phyloP scores from a whole-genome alignment of 2,329 filamentous ascomycete genomes.

The Fusarium sp. region DNA sequence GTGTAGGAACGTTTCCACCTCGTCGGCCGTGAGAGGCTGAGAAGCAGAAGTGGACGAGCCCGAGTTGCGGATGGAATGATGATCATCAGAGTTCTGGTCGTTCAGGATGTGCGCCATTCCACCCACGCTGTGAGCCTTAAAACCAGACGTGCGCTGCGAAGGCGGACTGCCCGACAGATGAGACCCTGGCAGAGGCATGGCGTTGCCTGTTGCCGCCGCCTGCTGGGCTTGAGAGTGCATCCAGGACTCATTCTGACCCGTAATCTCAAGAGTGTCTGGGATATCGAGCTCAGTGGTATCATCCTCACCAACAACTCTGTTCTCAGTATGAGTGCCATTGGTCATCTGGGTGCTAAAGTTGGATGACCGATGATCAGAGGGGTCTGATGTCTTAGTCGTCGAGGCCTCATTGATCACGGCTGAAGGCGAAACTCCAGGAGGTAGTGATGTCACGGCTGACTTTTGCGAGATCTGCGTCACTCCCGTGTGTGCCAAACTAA shows the following conservation, averaged over 20 bases:
- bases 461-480: constrained; percentile 72
- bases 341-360: constrained; percentile 77
- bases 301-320: constrained; percentile 46
- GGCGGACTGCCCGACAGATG: constrained; percentile 49
- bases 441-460: constrained; percentile 68
- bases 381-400: constrained; percentile 88
- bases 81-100: constrained; percentile 51
- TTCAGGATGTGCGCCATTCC: constrained; percentile 53
- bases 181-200: constrained; percentile 39
- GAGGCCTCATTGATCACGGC: constrained; percentile 84
- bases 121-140: constrained; percentile 44
- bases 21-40: constrained; percentile 59
- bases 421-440: constrained; percentile 67
- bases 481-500: constrained; percentile 53
- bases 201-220: constrained; percentile 57
- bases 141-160: constrained; percentile 47
- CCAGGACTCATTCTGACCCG: constrained; percentile 65
- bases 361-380: constrained; percentile 71
- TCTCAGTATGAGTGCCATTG: constrained; percentile 69
- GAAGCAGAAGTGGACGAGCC: constrained; percentile 56
- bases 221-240: constrained; percentile 67
- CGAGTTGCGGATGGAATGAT: constrained; percentile 43
- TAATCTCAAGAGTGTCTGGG: constrained; percentile 64
- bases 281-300: constrained; percentile 54
- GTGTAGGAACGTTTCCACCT: constrained; percentile 68